Evolutionary conservation across 345 rosid genomes (phyloP).

Genomic region (Lenwebbia sp.): DNA sequence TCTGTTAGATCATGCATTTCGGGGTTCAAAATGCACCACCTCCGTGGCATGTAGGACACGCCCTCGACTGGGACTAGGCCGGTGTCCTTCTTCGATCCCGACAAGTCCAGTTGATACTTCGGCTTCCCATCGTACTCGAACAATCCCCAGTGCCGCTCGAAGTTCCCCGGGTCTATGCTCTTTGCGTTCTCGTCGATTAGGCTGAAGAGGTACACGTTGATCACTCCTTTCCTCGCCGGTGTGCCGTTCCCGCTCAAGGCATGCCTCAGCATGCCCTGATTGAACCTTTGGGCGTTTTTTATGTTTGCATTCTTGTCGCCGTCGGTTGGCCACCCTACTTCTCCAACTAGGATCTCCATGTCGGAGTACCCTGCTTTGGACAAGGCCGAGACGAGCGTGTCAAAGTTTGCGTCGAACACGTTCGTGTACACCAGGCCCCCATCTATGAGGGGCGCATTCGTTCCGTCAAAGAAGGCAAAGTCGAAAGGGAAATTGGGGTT

Average conservation of each 20-base stretch:
- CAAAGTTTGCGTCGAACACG: conserved; percentile 70
- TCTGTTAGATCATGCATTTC: conserved; percentile 18
- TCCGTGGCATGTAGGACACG: conserved; percentile 35
- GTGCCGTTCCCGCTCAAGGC: conserved; percentile 52
- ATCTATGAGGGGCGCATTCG: conserved; percentile 39
- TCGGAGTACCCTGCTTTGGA: conserved; percentile 52
- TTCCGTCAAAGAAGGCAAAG: conserved; percentile 65
- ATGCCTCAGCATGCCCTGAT: conserved; percentile 48
- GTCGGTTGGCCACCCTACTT: conserved; percentile 84
- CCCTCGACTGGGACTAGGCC: conserved; percentile 42
- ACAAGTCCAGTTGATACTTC: conserved; percentile 47
- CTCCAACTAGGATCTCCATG: conserved; percentile 58
- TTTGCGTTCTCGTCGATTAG: conserved; percentile 59
- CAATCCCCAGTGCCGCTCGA: conserved; percentile 75
- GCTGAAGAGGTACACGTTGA: conserved; percentile 54
- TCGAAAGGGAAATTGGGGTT: conserved; percentile 53
- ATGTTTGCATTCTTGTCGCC: conserved; percentile 48
- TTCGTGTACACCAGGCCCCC: conserved; percentile 43
- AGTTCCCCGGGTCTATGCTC: conserved; percentile 52
- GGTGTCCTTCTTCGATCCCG: conserved; percentile 23
- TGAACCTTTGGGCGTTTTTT: conserved; percentile 43
- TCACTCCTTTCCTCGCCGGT: conserved; percentile 38
- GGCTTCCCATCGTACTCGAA: conserved; percentile 55
- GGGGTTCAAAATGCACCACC: conserved; percentile 58
- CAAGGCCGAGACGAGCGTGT: conserved; percentile 54